A percentile compares a stretch with the other conserved stretches of the same genome.
These are phyloP conservation scores for Fusarium veterinarium DNA, from an alignment of 2,329 filamentous ascomycete species.

Conservation along the genomic window DNA sequence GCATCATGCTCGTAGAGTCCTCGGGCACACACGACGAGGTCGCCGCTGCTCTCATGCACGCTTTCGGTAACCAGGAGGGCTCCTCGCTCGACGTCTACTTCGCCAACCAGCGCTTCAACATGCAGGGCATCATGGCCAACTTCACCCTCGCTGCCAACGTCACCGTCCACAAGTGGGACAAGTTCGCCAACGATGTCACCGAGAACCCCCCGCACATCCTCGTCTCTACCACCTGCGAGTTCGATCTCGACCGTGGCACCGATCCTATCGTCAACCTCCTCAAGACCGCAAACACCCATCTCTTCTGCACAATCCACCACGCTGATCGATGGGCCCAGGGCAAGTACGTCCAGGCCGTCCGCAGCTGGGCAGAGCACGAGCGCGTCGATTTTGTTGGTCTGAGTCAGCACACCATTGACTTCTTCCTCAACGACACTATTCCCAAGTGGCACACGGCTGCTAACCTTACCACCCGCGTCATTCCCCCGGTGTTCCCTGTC, in stretches of 20 bases:
- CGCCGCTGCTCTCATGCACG: conserved; percentile 41
- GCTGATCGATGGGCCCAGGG: conserved; percentile 43
- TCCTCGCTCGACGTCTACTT: conserved; percentile 40
- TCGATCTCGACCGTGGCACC: conserved; percentile 36
- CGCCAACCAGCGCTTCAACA: conserved; percentile 42
- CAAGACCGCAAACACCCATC: conserved; percentile 33
- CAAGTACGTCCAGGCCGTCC: conserved; percentile 35
- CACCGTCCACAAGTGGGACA: conserved; percentile 24
- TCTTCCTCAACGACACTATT: conserved; percentile 35
- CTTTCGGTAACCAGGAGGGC: conserved; percentile 40
- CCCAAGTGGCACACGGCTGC: conserved; percentile 37
- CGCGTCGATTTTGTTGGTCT: conserved; percentile 44
- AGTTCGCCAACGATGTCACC: conserved; percentile 26
- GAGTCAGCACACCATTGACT: conserved; percentile 44
- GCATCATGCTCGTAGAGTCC: conserved; percentile 44
- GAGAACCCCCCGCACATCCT: conserved; percentile 39
- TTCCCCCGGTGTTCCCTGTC: conserved; percentile 45
- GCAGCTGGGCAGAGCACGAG: conserved; percentile 33
- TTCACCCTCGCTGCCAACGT: conserved; percentile 40
- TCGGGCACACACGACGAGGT: conserved; percentile 46
- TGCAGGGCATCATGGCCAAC: conserved; percentile 43
- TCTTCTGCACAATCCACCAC: conserved; percentile 47
- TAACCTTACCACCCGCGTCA: conserved; percentile 33
- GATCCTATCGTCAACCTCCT: conserved; percentile 37
- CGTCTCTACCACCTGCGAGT: conserved; percentile 47